These are phyloP conservation scores for Scytalidium sp. DNA, from an alignment of 2,329 filamentous ascomycete species.

Conservation along the genomic window DNA sequence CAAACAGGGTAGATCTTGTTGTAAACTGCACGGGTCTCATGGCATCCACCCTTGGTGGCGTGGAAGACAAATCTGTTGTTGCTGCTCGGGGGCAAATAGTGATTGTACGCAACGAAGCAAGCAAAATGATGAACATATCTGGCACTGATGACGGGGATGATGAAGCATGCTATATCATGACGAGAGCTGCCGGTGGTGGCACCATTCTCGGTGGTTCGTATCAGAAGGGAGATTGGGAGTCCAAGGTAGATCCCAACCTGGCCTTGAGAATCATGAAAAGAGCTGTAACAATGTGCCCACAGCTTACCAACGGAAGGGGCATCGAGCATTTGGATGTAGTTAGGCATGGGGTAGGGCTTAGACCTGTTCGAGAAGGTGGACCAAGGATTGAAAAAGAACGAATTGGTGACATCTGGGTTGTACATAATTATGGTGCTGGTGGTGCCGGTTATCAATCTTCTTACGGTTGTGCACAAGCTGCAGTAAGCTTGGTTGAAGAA, in stretches of 20 bases:
- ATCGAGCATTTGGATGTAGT: constrained; percentile 59
- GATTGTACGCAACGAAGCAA: constrained; percentile 62
- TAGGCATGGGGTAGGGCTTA: constrained; percentile 60
- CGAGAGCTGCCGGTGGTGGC: constrained; percentile 62
- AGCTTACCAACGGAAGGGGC: constrained; percentile 50
- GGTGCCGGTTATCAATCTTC: constrained; percentile 40
- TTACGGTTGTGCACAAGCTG: constrained; percentile 2
- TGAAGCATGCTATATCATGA: constrained; percentile 67
- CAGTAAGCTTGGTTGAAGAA: background rate
- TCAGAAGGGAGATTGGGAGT: constrained; percentile 61
- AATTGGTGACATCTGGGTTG: constrained; percentile 13
- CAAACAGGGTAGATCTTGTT: constrained; percentile 61
- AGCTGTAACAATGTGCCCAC: constrained; percentile 47
- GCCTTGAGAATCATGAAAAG: constrained; percentile 64
- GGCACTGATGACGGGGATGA: constrained; percentile 64
- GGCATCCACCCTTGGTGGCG: constrained; percentile 74
- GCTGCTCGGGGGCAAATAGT: constrained; percentile 79
- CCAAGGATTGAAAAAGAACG: constrained; percentile 25
- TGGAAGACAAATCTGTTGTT: constrained; percentile 69
- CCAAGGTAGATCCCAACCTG: constrained; percentile 56
- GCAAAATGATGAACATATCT: constrained; percentile 55
- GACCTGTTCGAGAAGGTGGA: constrained; percentile 36
- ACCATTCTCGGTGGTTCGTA: constrained; percentile 67
- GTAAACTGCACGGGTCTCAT: constrained; percentile 85
- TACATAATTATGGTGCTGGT: constrained; percentile 41